A percentile compares a stretch with the other conserved stretches of the same genome.
Conservation (phyloP, 805 yeast genomes). For the Candida succiphila region DNA sequence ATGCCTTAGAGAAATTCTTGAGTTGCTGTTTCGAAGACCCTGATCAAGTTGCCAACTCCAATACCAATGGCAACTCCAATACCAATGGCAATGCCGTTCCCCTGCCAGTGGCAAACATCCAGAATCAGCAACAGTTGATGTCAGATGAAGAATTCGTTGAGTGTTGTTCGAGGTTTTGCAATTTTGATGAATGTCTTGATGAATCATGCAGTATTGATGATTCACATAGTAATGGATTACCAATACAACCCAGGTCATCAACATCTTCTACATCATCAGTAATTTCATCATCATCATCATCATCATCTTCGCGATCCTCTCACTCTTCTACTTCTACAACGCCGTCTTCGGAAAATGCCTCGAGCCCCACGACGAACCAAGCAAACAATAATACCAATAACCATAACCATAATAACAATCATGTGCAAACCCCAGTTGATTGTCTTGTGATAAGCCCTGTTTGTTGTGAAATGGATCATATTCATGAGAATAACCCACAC, state of each 20-base stretch:
- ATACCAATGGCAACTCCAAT: neutral
- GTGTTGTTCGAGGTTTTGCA: conserved; percentile 17
- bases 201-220: neutral
- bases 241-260: neutral
- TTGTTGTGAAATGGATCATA: conserved; percentile 2
- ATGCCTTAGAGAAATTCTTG: conserved; percentile 10
- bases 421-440: conserved; percentile 1
- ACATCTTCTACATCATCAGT: neutral
- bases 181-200: conserved; percentile 10
- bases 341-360: neutral
- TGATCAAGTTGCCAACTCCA: neutral
- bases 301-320: neutral
- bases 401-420: conserved; percentile 1
- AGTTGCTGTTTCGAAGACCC: conserved; percentile 14
- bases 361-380: neutral
- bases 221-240: neutral
- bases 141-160: conserved; percentile 6
- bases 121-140: neutral
- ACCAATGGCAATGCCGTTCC: conserved; percentile 1
- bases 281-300: neutral
- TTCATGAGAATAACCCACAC: neutral
- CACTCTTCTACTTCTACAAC: neutral
- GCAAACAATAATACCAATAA: neutral
- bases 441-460: conserved; percentile 2
- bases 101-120: too few relatives aligned